A percentile compares a stretch with the other conserved stretches of the same genome.
phyloP scores from a whole-genome alignment of 2,329 filamentous ascomycete genomes.

The Apiospora rasikravindrae region DNA sequence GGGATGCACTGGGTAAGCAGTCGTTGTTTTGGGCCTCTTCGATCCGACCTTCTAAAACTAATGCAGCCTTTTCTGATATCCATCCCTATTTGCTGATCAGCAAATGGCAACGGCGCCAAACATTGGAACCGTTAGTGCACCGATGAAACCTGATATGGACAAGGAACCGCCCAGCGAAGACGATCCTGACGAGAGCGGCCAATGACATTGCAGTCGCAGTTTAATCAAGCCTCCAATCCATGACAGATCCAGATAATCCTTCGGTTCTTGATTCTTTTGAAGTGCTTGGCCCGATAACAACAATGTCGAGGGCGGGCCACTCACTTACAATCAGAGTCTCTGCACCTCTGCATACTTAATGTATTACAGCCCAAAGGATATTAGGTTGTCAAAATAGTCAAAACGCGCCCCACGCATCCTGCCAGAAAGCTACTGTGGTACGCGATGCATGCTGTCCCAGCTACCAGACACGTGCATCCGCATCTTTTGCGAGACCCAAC shows the following conservation, averaged over 20 bases:
- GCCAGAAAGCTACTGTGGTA: background rate
- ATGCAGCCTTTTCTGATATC: background rate
- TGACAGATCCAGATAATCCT: background rate
- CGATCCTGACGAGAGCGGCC: background rate
- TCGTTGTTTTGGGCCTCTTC: background rate
- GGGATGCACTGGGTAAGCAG: background rate
- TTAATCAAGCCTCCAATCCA: constrained; percentile 6
- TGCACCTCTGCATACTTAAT: background rate
- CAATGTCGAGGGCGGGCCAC: background rate
- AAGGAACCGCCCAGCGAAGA: background rate
- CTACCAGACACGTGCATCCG: background rate
- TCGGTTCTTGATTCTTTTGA: background rate
- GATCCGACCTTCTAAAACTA: constrained; percentile 12
- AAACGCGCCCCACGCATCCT: background rate
- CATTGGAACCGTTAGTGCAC: background rate
- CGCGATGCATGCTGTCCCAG: background rate
- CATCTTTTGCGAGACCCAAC: background rate
- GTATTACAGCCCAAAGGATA: background rate
- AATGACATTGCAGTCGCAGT: background rate
- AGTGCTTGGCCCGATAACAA: background rate
- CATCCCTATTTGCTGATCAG: background rate
- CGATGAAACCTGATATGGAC: background rate
- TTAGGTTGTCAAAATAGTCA: constrained; percentile 5
- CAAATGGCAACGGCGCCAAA: background rate
- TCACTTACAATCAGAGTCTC: background rate